Conservation (phyloP, 2,329 filamentous ascomycete species). For the Davidsoniella neocaledoniae region DNA sequence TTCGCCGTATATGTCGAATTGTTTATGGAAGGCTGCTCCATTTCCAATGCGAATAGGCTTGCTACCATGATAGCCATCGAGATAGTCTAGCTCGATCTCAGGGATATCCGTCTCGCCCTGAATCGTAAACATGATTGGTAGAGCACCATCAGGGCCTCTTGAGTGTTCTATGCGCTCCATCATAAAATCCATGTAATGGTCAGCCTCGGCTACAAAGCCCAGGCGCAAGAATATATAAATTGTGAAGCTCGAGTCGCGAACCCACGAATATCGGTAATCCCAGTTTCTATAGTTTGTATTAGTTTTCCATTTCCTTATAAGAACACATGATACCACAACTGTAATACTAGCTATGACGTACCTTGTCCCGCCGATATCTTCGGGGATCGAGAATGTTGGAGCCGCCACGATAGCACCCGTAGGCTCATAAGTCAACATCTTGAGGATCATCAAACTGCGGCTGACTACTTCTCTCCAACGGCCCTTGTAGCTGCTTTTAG, state of each 20-base stretch:
- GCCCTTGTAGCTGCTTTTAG: constrained; percentile 52
- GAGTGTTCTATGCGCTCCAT: constrained; percentile 51
- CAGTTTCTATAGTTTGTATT: constrained; percentile 31
- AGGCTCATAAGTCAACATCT: constrained; percentile 62
- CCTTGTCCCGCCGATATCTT: constrained; percentile 49
- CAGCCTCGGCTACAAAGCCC: constrained; percentile 58
- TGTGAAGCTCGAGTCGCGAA: constrained; percentile 61
- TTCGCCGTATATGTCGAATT: constrained; percentile 68
- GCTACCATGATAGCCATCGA: constrained; percentile 57
- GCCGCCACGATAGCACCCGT: constrained; percentile 63
- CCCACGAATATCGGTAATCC: constrained; percentile 67
- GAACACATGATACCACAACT: not conserved
- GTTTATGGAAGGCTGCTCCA: constrained; percentile 57
- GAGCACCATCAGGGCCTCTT: constrained; percentile 38
- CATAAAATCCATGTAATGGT: constrained; percentile 66
- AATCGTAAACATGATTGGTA: constrained; percentile 74
- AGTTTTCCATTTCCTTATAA: not conserved
- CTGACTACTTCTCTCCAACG: constrained; percentile 56
- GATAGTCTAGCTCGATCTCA: constrained; percentile 48
- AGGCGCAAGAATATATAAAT: constrained; percentile 63
- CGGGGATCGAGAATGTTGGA: constrained; percentile 61
- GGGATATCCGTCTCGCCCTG: constrained; percentile 58
- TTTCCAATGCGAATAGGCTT: constrained; percentile 62
- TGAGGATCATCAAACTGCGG: constrained; percentile 56
- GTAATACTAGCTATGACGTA: constrained; percentile 14